Evolutionary conservation across 768 basidiomycete genomes (phyloP), one percentile per base, ranked within the genome.

Genomic region (Phylloporus sp.): DNA sequence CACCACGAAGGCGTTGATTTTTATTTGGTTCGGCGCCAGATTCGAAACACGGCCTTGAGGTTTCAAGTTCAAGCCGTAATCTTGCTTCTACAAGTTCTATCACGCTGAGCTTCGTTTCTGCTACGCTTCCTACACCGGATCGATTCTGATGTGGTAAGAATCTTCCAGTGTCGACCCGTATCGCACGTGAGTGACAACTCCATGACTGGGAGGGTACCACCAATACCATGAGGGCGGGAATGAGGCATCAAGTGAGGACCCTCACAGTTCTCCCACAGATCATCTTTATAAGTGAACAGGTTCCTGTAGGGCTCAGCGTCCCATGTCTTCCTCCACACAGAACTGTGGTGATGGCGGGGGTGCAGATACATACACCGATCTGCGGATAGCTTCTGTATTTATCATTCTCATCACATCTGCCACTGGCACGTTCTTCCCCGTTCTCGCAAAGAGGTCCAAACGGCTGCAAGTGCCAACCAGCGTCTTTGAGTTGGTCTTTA

Each of bases 301-400:
- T 35, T 8, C 4, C 24, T 24, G 22, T 38, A 24, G 12, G 24
- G 4, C 24, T 23, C 45, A 10, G 42, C 46, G 6, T 22, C 39
- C 24, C 8, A 13, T 70, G 67, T 66, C 68, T 41, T 54, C 56
- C 26, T 6, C 53, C 15, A 10, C 39, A 26, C 5, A 23, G 20
- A n/a, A 59, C 7, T 88, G 86, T 65, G 76, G 77, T 40, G 61
- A 68, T 7, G 79, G 79, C 16, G 78, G 80, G 27, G 80, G 80
- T n/a, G 72, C 73, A 18, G 68, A 80, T 56, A 68, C 74, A 3
- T 70, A 76, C 53, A 65, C 76, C 5, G 65, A 72, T 28, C 71
- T 92, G 40, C 80, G 90, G 5, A 74, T 91, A 42, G 89, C 78
- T 0, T 80, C 88, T 20, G 68, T 91, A 56, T 92, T 92, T 69